Conservation (phyloP, 805 yeast genomes). For the Candida ponderosae region DNA sequence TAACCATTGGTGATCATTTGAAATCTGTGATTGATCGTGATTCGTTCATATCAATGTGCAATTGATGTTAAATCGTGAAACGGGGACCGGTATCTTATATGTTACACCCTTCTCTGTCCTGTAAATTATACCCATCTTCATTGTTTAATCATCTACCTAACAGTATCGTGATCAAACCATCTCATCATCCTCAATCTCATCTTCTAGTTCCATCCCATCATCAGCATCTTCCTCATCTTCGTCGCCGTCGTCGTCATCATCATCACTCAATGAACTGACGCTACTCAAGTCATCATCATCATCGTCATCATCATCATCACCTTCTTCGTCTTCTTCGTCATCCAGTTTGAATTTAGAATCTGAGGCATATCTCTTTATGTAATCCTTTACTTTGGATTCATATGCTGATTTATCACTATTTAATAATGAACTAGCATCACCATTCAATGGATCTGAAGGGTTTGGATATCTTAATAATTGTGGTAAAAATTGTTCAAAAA, state of each 20-base stretch:
- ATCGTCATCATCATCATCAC: constrained; percentile 32
- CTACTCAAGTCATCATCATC: constrained; percentile 26
- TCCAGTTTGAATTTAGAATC: constrained; percentile 34
- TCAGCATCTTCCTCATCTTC: constrained; percentile 16
- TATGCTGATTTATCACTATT: constrained; percentile 61
- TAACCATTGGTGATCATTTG: too few relatives aligned
- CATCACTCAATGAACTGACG: constrained; percentile 16
- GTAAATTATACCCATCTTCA: neutral
- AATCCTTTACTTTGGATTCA: constrained; percentile 59
- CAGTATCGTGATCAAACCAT: constrained; percentile 16
- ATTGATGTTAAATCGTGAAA: too few relatives aligned
- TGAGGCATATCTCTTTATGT: constrained; percentile 66
- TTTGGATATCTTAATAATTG: constrained; percentile 88
- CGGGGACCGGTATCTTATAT: too few relatives aligned
- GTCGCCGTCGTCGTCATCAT: constrained; percentile 13
- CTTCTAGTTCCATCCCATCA: constrained; percentile 12
- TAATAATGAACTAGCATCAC: constrained; percentile 80
- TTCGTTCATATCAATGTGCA: too few relatives aligned
- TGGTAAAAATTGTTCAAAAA: constrained; percentile 89
- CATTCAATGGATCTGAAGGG: constrained; percentile 88
- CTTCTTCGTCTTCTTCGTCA: constrained; percentile 41
- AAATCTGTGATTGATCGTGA: too few relatives aligned
- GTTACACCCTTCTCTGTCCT: too few relatives aligned
- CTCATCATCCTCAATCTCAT: constrained; percentile 21
- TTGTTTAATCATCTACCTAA: constrained; percentile 1